phyloP scores from a whole-genome alignment of 2,329 filamentous ascomycete genomes.

The Penicillium hesseltinei region DNA sequence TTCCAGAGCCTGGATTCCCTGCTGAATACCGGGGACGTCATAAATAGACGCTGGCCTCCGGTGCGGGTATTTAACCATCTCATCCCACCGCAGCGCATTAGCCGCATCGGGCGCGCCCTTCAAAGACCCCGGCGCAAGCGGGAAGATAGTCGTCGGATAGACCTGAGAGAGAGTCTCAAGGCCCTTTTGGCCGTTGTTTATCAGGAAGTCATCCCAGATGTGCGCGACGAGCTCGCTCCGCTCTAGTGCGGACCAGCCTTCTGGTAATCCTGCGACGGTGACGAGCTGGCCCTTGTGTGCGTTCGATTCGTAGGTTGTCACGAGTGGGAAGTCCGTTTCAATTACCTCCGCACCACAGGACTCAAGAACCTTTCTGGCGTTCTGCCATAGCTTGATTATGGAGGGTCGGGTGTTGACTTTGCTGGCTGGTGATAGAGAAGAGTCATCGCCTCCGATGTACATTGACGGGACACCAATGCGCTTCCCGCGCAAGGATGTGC shows the following conservation, averaged over 20 bases:
- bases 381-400: conserved; percentile 40
- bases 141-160: conserved; percentile 41
- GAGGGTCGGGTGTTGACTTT: conserved; percentile 36
- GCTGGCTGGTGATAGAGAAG: conserved; percentile 36
- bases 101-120: conserved; percentile 24
- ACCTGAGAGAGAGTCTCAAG: conserved; percentile 42
- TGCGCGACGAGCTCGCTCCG: conserved; percentile 51
- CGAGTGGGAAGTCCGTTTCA: conserved; percentile 35
- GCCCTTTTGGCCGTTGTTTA: conserved; percentile 41
- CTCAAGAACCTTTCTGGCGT: conserved; percentile 29
- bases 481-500: conserved; percentile 42
- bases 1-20: conserved; percentile 49
- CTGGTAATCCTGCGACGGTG: conserved; percentile 44
- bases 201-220: conserved; percentile 54
- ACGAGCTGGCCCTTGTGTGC: conserved; percentile 33
- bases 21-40: conserved; percentile 42
- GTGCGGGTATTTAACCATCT: conserved; percentile 29
- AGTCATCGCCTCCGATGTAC: conserved; percentile 47
- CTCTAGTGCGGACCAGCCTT: conserved; percentile 50
- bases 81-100: conserved; percentile 26
- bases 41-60: conserved; percentile 38
- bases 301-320: conserved; percentile 36
- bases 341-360: conserved; percentile 33
- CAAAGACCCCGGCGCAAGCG: conserved; percentile 29
- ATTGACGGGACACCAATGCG: conserved; percentile 52